phyloP scores from a whole-genome alignment of 1,139 yeast species.

The Candida tropicalis region DNA sequence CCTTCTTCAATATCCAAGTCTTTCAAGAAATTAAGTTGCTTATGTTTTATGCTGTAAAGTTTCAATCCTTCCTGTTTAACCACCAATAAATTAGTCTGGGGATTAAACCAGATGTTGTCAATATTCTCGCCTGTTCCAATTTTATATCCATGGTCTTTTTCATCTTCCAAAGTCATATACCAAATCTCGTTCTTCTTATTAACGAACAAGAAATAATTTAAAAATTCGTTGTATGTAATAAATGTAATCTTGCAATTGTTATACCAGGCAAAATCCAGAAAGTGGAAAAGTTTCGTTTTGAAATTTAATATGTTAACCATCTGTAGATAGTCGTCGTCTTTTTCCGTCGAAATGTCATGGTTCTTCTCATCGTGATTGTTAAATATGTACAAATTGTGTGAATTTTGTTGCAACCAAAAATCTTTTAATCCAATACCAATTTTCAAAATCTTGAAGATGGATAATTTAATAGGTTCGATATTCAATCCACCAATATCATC shows the following conservation, averaged over 20 bases:
- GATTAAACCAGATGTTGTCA: slow-evolving; percentile 26
- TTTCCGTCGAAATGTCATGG: slow-evolving; percentile 8
- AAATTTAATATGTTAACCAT: slow-evolving; percentile 37
- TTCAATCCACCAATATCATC: slow-evolving; percentile 32
- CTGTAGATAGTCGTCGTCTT: slow-evolving; percentile 28
- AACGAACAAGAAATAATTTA: slow-evolving; percentile 34
- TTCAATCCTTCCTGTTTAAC: slow-evolving; percentile 18
- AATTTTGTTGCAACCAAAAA: slow-evolving; percentile 43
- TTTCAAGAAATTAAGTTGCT: slow-evolving; percentile 18
- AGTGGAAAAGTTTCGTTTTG: slow-evolving; percentile 31
- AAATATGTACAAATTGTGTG: slow-evolving; percentile 40
- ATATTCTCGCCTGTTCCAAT: slow-evolving; percentile 13
- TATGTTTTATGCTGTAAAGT: slow-evolving; percentile 19
- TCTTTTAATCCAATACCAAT: slow-evolving; percentile 35
- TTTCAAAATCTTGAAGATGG: slow-evolving; percentile 38
- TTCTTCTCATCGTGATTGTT: slow-evolving; percentile 25
- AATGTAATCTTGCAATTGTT: slow-evolving; percentile 22
- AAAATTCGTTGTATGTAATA: slow-evolving; percentile 28
- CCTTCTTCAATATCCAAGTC: slow-evolving; percentile 14
- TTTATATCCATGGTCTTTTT: slow-evolving; percentile 19
- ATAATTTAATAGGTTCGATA: slow-evolving; percentile 32
- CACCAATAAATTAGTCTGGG: slow-evolving; percentile 27
- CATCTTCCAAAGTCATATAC: slow-evolving; percentile 25
- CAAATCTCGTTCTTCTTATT: slow-evolving; percentile 34
- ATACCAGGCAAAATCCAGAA: slow-evolving; percentile 38